Evolutionary conservation across 2,329 filamentous ascomycete genomes (phyloP).

Genomic region (Fusarium compactum): DNA sequence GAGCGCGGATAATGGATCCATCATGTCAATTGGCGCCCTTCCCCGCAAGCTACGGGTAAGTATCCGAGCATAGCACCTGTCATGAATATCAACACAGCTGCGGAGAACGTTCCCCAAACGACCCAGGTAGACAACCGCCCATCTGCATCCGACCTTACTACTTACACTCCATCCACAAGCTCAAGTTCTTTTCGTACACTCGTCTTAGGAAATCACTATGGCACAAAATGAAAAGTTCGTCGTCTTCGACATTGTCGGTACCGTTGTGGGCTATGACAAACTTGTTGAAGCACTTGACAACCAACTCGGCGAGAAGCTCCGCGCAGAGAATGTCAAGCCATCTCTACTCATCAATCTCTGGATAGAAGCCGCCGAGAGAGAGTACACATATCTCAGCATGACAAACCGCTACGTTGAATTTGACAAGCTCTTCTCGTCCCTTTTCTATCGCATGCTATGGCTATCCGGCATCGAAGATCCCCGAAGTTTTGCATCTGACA

Average conservation of each 20-base stretch:
- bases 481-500: slow-evolving; percentile 55
- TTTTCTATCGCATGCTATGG: slow-evolving; percentile 63
- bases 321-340: slow-evolving; percentile 54
- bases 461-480: slow-evolving; percentile 59
- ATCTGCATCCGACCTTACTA: background rate
- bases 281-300: slow-evolving; percentile 53
- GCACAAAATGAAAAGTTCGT: background rate
- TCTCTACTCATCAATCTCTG: slow-evolving; percentile 60
- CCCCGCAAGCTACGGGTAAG: background rate
- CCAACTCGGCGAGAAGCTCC: slow-evolving; percentile 57
- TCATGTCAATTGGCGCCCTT: background rate
- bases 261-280: slow-evolving; percentile 27
- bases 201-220: background rate
- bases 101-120: background rate
- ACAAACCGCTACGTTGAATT: slow-evolving; percentile 58
- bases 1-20: background rate
- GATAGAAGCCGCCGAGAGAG: slow-evolving; percentile 61
- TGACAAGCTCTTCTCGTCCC: slow-evolving; percentile 55
- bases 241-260: slow-evolving; percentile 41
- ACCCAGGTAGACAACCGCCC: too few species aligned
- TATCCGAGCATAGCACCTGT: background rate
- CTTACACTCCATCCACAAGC: background rate
- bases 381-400: slow-evolving; percentile 63
- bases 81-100: background rate
- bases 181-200: rapidly evolving